Evolutionary conservation across 129 eudicot genomes (phyloP).

Genomic region (Lactuca sativa): DNA sequence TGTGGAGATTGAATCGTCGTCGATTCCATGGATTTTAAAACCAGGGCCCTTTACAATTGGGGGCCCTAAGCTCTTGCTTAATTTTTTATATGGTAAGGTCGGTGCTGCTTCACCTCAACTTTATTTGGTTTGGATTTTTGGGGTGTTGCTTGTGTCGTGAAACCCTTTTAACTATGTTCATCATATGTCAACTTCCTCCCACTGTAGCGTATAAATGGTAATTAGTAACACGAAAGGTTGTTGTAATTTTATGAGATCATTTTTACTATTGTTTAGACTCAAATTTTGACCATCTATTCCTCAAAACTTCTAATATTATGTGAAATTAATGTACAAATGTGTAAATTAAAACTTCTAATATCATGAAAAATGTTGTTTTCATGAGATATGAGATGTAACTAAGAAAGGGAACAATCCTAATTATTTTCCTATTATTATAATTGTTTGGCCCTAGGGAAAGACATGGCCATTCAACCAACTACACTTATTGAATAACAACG

Average conservation of each 20-base stretch:
- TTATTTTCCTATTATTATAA: slow-evolving; percentile 1
- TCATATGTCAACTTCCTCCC: neutral
- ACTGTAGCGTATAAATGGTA: neutral
- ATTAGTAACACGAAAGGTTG: neutral
- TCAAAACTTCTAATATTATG: neutral
- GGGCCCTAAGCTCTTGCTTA: too few relatives aligned
- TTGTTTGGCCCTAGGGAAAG: slow-evolving; percentile 25
- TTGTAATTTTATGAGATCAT: too few relatives aligned
- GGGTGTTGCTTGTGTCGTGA: too few relatives aligned
- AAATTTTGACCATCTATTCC: neutral
- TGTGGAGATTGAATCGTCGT: too few relatives aligned
- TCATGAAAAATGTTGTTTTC: slow-evolving; percentile 1
- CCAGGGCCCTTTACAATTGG: too few relatives aligned
- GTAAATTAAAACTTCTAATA: neutral
- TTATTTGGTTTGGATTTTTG: too few relatives aligned
- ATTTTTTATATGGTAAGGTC: too few relatives aligned
- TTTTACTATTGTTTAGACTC: neutral
- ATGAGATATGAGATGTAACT: slow-evolving; percentile 11
- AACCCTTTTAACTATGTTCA: too few relatives aligned
- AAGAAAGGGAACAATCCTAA: slow-evolving; percentile 25
- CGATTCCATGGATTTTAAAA: too few relatives aligned
- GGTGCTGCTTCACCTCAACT: too few relatives aligned
- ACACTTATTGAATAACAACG: slow-evolving; percentile 23
- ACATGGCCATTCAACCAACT: slow-evolving; percentile 29
- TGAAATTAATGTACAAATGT: neutral